These are phyloP conservation scores for Oxytropis ochrocephala DNA, from an alignment of 306 rosid species.

Conservation along the genomic window DNA sequence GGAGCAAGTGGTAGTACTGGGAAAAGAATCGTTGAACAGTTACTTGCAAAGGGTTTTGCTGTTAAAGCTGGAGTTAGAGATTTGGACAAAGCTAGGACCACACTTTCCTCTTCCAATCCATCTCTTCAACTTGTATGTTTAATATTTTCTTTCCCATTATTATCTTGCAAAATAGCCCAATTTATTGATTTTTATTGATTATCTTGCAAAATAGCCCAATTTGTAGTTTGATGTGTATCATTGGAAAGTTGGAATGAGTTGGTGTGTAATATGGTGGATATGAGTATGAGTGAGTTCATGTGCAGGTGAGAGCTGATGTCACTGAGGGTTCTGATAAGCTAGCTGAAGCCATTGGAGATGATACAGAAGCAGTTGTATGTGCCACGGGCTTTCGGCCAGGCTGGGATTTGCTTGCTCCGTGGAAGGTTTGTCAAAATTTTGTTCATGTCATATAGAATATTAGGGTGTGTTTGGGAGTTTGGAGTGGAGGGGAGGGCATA, in stretches of 20 bases:
- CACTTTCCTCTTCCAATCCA: constrained; percentile 47
- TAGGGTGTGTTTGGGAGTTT: too few species aligned
- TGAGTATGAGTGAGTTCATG: not conserved
- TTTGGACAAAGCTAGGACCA: constrained; percentile 60
- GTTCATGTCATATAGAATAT: not conserved
- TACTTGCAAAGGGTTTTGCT: constrained; percentile 70
- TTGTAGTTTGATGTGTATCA: not conserved
- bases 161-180: not conserved
- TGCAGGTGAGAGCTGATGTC: constrained; percentile 93
- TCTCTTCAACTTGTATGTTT: constrained; percentile 81
- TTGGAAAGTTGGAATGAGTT: not conserved
- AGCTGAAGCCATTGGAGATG: constrained; percentile 71
- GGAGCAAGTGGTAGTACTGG: constrained; percentile 97
- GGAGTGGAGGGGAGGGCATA: too few species aligned
- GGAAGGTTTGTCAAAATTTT: constrained; percentile 62
- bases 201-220: not conserved
- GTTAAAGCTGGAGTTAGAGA: constrained; percentile 95
- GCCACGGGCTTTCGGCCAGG: constrained; percentile 86
- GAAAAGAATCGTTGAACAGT: constrained; percentile 77
- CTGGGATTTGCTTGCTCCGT: constrained; percentile 89
- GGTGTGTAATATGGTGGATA: not conserved
- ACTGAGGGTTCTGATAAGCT: constrained; percentile 81
- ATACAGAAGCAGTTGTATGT: constrained; percentile 83
- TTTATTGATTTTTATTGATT: too few species aligned
- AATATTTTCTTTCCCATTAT: not conserved